Evolutionary conservation across 129 eudicot species (phyloP).

Genomic region (Flaveria brownii): DNA sequence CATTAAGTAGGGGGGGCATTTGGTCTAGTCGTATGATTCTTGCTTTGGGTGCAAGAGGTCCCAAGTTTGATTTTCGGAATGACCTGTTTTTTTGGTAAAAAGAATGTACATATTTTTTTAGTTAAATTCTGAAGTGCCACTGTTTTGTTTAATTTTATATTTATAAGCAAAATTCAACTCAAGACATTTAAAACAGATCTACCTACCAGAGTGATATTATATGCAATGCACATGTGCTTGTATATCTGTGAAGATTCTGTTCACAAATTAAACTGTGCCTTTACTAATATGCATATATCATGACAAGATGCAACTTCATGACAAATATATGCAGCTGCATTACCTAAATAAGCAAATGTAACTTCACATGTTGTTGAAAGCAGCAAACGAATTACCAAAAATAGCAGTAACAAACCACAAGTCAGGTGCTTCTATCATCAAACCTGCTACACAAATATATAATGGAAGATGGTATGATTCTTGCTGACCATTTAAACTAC

Average conservation of each 20-base stretch:
- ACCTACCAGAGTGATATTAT: constrained; percentile 17
- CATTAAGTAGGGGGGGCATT: too few relatives aligned
- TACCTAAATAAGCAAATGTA: neutral
- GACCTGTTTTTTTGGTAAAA: constrained; percentile 43
- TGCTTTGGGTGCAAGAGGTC: constrained; percentile 99
- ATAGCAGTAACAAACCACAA: constrained; percentile 11
- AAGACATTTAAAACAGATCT: neutral
- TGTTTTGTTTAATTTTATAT: neutral
- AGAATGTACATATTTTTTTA: constrained; percentile 12
- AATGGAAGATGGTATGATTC: neutral
- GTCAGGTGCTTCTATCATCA: constrained; percentile 14
- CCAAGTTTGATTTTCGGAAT: constrained; percentile 95
- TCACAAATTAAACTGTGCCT: neutral
- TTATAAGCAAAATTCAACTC: constrained; percentile 7
- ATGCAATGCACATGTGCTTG: constrained; percentile 1
- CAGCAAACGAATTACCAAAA: neutral
- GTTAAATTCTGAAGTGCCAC: neutral
- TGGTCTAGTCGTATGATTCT: constrained; percentile 97
- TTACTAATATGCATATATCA: neutral
- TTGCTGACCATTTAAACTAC: neutral
- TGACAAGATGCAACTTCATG: constrained; percentile 2
- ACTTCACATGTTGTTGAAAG: neutral
- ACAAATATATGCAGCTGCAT: neutral
- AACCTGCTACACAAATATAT: constrained; percentile 8
- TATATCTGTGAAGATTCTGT: neutral